A percentile compares a stretch with the other conserved stretches of the same genome.
Conservation (phyloP, 495 filamentous ascomycete genomes). For the Penicillium robsamsonii region DNA sequence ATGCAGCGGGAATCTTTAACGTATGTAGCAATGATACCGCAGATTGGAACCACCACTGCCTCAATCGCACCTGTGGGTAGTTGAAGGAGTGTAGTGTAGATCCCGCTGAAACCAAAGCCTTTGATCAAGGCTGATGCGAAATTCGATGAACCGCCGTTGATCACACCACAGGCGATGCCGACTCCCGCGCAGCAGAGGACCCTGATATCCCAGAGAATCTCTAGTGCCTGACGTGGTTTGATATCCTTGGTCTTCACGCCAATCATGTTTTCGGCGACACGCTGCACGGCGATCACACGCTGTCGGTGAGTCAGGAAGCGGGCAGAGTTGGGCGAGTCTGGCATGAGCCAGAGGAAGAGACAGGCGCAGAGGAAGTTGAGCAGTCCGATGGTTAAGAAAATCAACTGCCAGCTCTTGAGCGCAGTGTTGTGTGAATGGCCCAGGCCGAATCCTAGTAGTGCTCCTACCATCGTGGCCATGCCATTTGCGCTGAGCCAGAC, state of each 20-base stretch:
- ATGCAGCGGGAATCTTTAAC: conserved; percentile 43
- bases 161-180: conserved; percentile 41
- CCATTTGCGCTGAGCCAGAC: conserved; percentile 66
- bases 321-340: conserved; percentile 43
- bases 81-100: conserved; percentile 46
- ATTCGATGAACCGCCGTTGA: conserved; percentile 47
- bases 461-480: conserved; percentile 52
- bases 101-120: conserved; percentile 38
- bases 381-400: conserved; percentile 54
- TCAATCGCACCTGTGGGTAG: conserved; percentile 47
- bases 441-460: conserved; percentile 54
- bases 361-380: conserved; percentile 47
- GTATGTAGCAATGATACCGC: conserved; percentile 40
- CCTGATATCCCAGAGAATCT: conserved; percentile 41
- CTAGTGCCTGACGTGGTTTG: conserved; percentile 37
- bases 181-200: conserved; percentile 36
- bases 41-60: conserved; percentile 35
- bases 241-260: conserved; percentile 47
- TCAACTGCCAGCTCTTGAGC: conserved; percentile 53
- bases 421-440: conserved; percentile 42
- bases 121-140: conserved; percentile 48
- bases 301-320: conserved; percentile 43
- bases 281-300: conserved; percentile 41
- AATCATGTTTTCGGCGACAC: conserved; percentile 48
- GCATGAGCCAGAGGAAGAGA: conserved; percentile 41